Evolutionary conservation across 495 filamentous ascomycete species (phyloP).

Genomic region (Xylaria sp.): DNA sequence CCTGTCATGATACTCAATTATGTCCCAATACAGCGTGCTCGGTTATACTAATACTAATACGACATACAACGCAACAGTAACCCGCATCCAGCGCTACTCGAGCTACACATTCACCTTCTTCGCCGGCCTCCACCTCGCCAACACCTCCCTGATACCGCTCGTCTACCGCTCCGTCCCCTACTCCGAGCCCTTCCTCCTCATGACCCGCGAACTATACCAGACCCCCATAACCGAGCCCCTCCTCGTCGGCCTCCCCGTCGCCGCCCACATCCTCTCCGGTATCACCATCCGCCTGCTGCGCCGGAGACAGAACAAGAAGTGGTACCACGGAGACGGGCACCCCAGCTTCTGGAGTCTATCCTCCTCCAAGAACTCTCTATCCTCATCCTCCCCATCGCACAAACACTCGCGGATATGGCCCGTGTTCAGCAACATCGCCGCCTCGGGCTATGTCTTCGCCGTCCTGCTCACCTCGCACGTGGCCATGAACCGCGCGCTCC

Average conservation of each 20-base stretch:
- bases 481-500: constrained; percentile 73
- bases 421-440: constrained; percentile 65
- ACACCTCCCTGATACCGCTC: constrained; percentile 78
- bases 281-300: constrained; percentile 77
- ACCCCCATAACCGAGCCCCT: constrained; percentile 70
- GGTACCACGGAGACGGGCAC: constrained; percentile 66
- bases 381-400: constrained; percentile 23
- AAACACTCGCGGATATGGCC: constrained; percentile 66
- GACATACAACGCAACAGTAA: constrained; percentile 58
- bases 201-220: constrained; percentile 80
- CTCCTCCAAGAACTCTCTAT: constrained; percentile 31
- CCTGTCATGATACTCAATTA: no score
- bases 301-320: constrained; percentile 65
- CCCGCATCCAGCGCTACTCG: constrained; percentile 82
- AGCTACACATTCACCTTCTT: constrained; percentile 86
- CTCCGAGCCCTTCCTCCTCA: constrained; percentile 69
- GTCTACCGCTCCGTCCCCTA: constrained; percentile 58
- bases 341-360: constrained; percentile 49
- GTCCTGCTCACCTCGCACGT: constrained; percentile 72
- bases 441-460: constrained; percentile 70
- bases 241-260: constrained; percentile 65
- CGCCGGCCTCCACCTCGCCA: constrained; percentile 77
- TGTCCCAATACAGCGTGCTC: neutral
- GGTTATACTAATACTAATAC: neutral
- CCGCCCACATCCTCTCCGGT: constrained; percentile 69